These are phyloP conservation scores for Fusarium sororula DNA, from an alignment of 2,329 filamentous ascomycete genomes.

Conservation along the genomic window DNA sequence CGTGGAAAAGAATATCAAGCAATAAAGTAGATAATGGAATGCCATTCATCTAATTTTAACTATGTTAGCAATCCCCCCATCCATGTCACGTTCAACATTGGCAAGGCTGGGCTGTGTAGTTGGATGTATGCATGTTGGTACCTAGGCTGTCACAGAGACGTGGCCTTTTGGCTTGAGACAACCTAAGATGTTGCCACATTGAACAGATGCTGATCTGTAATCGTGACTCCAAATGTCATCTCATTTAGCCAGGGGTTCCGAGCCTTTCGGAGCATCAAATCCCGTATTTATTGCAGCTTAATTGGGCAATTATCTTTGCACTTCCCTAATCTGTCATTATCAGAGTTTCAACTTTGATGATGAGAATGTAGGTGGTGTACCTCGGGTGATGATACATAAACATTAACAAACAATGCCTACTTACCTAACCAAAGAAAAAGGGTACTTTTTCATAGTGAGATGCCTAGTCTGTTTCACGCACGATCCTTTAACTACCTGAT, in stretches of 20 bases:
- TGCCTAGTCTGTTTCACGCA: neutral
- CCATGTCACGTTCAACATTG: neutral
- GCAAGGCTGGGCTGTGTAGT: slow-evolving; percentile 13
- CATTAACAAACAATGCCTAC: neutral
- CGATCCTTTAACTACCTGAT: neutral
- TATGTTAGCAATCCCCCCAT: neutral
- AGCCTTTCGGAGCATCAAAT: slow-evolving; percentile 26
- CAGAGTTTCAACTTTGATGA: neutral
- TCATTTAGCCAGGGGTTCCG: slow-evolving; percentile 8
- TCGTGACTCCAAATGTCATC: neutral
- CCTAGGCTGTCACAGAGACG: slow-evolving; percentile 10
- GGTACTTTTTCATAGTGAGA: neutral
- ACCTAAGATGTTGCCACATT: slow-evolving; percentile 26
- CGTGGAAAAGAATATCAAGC: neutral
- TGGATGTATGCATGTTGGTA: neutral
- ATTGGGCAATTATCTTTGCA: slow-evolving; percentile 29
- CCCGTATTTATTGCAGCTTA: slow-evolving; percentile 24
- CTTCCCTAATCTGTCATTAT: slow-evolving; percentile 5
- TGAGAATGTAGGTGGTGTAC: neutral
- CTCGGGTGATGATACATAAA: neutral
- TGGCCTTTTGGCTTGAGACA: slow-evolving; percentile 18
- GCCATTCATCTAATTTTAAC: neutral
- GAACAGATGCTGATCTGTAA: neutral
- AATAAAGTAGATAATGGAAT: slow-evolving; percentile 14
- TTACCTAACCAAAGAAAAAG: neutral